Evolutionary conservation across 2,329 filamentous ascomycete species (phyloP), one percentile per base, ranked within the genome.

Genomic region (Claviceps capensis): DNA sequence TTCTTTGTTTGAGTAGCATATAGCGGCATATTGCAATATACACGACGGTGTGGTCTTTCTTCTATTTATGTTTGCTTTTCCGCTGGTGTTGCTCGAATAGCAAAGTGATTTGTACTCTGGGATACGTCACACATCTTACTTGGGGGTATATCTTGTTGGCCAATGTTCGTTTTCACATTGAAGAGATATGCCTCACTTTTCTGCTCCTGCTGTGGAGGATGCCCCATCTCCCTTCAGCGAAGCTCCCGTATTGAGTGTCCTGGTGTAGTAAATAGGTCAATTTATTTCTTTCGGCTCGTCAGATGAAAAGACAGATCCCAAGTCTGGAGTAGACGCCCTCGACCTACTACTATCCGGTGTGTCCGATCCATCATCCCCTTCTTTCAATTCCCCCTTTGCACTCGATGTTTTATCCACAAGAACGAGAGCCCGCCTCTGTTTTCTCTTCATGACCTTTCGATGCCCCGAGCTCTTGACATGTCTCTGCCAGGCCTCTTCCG

Each of bases 401-500:
- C 4, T 41, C 5, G 37, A 14, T 43, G 38, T 19, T n/a, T 52
- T 34, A 50, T 65, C 58, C 14, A 65, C 57, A 0, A 63, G 60
- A 13, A 69, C 67, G 11, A 72, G 58, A 1, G 70, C 66, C 37
- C 63, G 61, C 52, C 61, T 68, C 51, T 67, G 69, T 51, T 63
- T 69, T 58, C 59, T 67, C 40, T 64, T 65, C 34, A 64, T 44
- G 5, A 62, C 59, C 16, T 65, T 57, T 5, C 63, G 63, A 50
- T 73, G 70, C 16, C 62, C 58, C 9, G 60, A 55, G 44, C 68
- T 66, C 54, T 65, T 67, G 9, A 71, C 53, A 50, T 72, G 70
- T 52, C 66, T 63, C 41, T 63, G 55, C 69, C 69, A 73, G 2
- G 66, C 66, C 54, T 76, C 70, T 56, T 82, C 77, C 2, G 76